Evolutionary conservation across 345 rosid species (phyloP).

Genomic region (Zanthoxylum bungeanum): DNA sequence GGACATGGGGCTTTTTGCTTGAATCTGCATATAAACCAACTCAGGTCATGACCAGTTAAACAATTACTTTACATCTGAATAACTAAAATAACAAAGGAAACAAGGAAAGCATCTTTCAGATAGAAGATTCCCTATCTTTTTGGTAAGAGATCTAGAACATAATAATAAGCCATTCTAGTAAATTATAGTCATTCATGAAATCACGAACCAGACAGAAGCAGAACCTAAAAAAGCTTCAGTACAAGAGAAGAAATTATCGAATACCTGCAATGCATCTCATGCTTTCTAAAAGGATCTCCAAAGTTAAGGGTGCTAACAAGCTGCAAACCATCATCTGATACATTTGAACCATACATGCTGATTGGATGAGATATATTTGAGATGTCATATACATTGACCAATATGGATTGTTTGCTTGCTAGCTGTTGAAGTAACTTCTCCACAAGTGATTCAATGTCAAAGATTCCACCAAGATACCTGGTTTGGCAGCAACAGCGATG

Average conservation of each 20-base stretch:
- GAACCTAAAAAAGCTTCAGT: neutral
- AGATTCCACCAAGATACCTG: slow-evolving; percentile 95
- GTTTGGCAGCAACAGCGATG: slow-evolving; percentile 20
- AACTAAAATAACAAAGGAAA: neutral
- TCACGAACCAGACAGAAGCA: slow-evolving; percentile 4
- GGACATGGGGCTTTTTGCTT: slow-evolving; percentile 89
- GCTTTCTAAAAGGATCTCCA: slow-evolving; percentile 93
- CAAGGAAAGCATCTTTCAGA: neutral
- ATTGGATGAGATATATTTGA: slow-evolving; percentile 66
- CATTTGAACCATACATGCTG: slow-evolving; percentile 91
- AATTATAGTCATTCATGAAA: neutral
- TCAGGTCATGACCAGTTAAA: slow-evolving; percentile 4
- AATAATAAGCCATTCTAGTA: neutral
- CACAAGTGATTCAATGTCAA: slow-evolving; percentile 84
- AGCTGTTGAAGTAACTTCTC: slow-evolving; percentile 95
- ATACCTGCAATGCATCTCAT: slow-evolving; percentile 99
- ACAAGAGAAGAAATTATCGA: slow-evolving; percentile 11
- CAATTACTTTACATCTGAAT: slow-evolving; percentile 1
- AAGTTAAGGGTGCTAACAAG: slow-evolving; percentile 69
- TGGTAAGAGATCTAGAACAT: neutral
- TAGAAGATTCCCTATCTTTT: slow-evolving; percentile 3
- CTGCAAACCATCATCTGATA: slow-evolving; percentile 52
- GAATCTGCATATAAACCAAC: slow-evolving; percentile 47
- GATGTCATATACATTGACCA: slow-evolving; percentile 84
- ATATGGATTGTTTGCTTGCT: slow-evolving; percentile 90